Conservation (phyloP, 805 yeast genomes). For the Danielia reshetovae region DNA sequence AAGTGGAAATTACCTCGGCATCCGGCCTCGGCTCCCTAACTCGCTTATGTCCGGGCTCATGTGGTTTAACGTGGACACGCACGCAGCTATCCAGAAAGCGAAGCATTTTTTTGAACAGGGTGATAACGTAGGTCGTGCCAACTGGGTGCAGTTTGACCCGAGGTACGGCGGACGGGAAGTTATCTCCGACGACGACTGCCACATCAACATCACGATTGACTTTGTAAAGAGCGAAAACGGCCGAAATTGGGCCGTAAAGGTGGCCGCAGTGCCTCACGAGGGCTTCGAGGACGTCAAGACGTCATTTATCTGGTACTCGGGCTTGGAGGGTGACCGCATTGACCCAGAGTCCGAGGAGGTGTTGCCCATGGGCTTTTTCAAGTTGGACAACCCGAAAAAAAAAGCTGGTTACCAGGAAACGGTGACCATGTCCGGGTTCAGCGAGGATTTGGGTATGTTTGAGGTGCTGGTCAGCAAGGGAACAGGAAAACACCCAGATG, state of each 20-base stretch:
- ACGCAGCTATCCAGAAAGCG: conserved; percentile 48
- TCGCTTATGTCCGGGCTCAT: conserved; percentile 75
- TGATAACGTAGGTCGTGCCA: conserved; percentile 68
- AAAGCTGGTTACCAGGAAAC: conserved; percentile 33
- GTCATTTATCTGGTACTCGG: conserved; percentile 74
- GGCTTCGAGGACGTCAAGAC: conserved; percentile 48
- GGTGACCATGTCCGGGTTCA: conserved; percentile 39
- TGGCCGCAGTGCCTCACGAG: conserved; percentile 60
- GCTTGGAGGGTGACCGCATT: conserved; percentile 47
- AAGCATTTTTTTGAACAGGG: conserved; percentile 75
- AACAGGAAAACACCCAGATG: conserved; percentile 36
- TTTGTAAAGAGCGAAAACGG: conserved; percentile 71
- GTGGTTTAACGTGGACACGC: conserved; percentile 75
- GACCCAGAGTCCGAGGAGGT: conserved; percentile 18
- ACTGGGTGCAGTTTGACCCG: conserved; percentile 88
- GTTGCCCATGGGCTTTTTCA: conserved; percentile 21
- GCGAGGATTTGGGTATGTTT: conserved; percentile 68
- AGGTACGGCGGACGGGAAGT: conserved; percentile 80
- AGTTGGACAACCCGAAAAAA: conserved; percentile 21
- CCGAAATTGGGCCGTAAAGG: conserved; percentile 75
- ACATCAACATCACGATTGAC: conserved; percentile 60
- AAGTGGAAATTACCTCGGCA: conserved; percentile 79
- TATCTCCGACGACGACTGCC: conserved; percentile 62
- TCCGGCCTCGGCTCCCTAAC: conserved; percentile 76
- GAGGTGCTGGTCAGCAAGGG: conserved; percentile 54